Conservation (phyloP, 768 basidiomycete species). For the Epithele typhae region DNA sequence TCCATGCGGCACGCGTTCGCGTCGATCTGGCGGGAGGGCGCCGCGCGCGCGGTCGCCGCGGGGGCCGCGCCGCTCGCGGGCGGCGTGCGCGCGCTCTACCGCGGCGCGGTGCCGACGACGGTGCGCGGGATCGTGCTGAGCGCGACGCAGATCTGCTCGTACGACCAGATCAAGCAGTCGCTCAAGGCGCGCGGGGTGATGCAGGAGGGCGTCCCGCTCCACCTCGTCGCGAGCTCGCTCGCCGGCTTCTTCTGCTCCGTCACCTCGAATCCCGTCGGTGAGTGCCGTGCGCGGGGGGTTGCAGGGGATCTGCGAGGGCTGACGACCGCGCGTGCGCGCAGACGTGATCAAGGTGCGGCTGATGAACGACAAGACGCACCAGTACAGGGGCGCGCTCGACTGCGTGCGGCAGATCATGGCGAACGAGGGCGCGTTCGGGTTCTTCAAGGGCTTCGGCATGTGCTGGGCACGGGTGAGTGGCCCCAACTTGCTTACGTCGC, state of each 20-base stretch:
- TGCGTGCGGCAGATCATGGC: slow-evolving; percentile 27
- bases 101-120: slow-evolving; percentile 31
- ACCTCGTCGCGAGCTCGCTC: slow-evolving; percentile 30
- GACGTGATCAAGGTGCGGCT: slow-evolving; percentile 35
- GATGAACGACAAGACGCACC: slow-evolving; percentile 33
- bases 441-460: slow-evolving; percentile 38
- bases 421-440: slow-evolving; percentile 29
- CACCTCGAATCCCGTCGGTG: slow-evolving; percentile 33
- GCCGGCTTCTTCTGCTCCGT: slow-evolving; percentile 33
- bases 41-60: slow-evolving; percentile 2
- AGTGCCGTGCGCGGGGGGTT: slow-evolving; percentile 1
- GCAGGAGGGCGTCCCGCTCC: slow-evolving; percentile 31
- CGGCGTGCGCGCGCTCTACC: slow-evolving; percentile 28
- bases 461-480: slow-evolving; percentile 33
- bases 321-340: neutral
- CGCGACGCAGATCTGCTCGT: slow-evolving; percentile 32
- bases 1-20: slow-evolving; percentile 29
- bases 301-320: neutral
- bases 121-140: slow-evolving; percentile 30
- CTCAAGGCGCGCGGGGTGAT: slow-evolving; percentile 27
- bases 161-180: slow-evolving; percentile 33
- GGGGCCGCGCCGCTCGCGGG: slow-evolving; percentile 11
- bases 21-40: slow-evolving; percentile 28
- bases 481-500: too few relatives aligned
- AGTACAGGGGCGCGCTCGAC: slow-evolving; percentile 25